Percentiles rank a stretch among this genome's conserved stretches.
Evolutionary conservation across 1,284 basidiomycete genomes (phyloP).

Genomic region (Leccinum pachyderme): DNA sequence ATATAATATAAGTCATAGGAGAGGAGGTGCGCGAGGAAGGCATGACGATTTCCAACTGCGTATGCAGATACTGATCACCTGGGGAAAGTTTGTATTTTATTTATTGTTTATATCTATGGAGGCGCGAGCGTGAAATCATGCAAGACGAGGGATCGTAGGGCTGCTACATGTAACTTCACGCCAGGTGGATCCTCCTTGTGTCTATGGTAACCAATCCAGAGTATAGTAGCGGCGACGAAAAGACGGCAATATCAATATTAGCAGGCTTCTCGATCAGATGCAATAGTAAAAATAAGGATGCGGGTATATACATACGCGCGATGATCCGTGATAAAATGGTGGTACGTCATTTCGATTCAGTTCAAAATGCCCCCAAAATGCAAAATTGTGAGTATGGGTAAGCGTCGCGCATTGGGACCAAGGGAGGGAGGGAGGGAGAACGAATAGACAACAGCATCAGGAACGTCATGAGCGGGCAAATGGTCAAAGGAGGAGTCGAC

Average conservation of each 20-base stretch:
- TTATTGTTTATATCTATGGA: no score
- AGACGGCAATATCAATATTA: no score
- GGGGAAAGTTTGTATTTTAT: no score
- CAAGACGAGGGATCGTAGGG: no score
- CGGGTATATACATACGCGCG: slow-evolving; percentile 16
- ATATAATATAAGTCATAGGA: background rate
- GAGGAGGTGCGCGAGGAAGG: no score
- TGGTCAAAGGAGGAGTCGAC: background rate
- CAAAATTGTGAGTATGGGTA: background rate
- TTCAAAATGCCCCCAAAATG: background rate
- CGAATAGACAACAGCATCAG: background rate
- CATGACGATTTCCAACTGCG: no score
- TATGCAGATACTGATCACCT: no score
- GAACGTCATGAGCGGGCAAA: background rate
- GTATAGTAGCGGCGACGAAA: background rate
- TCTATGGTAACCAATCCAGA: no score
- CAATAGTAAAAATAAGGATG: background rate
- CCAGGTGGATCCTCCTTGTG: no score
- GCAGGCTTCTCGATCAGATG: background rate
- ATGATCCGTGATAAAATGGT: slow-evolving; percentile 5
- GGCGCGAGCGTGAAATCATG: no score
- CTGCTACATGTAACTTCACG: no score
- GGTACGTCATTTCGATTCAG: background rate
- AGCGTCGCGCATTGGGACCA: background rate
- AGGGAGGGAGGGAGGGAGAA: background rate